Evolutionary conservation across 306 rosid genomes (phyloP).

Genomic region (Malus sylvestris): DNA sequence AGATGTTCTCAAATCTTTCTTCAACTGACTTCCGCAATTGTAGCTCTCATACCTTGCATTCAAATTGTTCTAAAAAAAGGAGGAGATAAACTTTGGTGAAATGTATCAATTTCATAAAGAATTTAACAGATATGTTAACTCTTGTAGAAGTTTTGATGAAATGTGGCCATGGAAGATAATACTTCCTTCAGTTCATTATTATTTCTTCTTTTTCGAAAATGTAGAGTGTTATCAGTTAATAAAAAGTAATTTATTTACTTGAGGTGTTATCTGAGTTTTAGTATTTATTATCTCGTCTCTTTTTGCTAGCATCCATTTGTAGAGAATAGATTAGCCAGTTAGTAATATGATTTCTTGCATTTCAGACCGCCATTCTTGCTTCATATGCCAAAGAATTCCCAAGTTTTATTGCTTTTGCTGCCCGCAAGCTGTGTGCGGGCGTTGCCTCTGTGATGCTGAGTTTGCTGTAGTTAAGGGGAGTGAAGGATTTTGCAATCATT

Average conservation of each 20-base stretch:
- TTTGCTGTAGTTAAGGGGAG: conserved; percentile 29
- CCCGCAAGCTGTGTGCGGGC: conserved; percentile 59
- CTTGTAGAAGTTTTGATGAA: background rate
- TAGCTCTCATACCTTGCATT: background rate
- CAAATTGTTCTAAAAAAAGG: background rate
- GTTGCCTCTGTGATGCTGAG: conserved; percentile 32
- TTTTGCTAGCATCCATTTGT: background rate
- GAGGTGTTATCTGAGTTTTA: background rate
- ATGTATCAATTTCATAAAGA: background rate
- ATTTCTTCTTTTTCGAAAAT: background rate
- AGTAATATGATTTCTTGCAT: background rate
- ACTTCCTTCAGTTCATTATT: background rate
- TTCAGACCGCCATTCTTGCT: conserved; percentile 63
- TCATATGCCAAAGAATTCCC: conserved; percentile 35
- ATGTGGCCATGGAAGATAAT: background rate
- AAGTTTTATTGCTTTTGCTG: conserved; percentile 68
- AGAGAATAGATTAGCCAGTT: background rate
- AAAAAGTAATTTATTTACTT: background rate
- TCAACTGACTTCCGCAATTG: background rate
- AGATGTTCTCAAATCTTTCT: background rate
- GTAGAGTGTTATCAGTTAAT: background rate
- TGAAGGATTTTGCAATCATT: conserved; percentile 52
- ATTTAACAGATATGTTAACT: background rate
- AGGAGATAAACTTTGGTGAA: background rate
- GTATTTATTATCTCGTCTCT: background rate